Conservation (phyloP, 208 protist species). For the Acanthamoeba healyi region DNA sequence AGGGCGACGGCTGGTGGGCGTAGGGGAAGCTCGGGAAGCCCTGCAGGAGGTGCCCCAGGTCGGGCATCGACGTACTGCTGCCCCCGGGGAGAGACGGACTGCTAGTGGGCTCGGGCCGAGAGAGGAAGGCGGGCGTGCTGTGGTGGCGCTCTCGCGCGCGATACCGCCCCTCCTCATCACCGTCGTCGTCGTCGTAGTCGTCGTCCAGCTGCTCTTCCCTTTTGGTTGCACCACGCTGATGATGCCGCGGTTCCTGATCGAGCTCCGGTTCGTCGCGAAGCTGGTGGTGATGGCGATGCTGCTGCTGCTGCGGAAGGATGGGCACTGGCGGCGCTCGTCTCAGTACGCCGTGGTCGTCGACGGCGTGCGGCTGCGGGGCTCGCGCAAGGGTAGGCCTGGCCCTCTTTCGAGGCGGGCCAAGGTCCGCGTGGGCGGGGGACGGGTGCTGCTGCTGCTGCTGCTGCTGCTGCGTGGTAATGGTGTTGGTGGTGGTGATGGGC, state of each 20-base stretch:
- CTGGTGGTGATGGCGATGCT: not conserved
- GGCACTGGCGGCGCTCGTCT: not conserved
- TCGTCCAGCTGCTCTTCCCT: no score
- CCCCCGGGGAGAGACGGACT: not conserved
- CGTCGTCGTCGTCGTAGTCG: no score
- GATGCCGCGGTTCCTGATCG: not conserved
- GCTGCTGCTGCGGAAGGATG: not conserved
- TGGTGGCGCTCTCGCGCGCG: no score
- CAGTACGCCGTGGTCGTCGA: not conserved
- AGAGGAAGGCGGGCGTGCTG: not conserved
- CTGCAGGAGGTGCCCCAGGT: not conserved
- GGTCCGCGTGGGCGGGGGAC: no score
- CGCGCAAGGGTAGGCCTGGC: not conserved
- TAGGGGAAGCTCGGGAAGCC: slow-evolving; percentile 14
- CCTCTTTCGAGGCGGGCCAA: not conserved
- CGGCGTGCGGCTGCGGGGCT: not conserved
- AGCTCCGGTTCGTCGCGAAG: not conserved
- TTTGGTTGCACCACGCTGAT: no score
- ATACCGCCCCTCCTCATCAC: no score
- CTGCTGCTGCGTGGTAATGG: no score
- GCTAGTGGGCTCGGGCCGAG: not conserved
- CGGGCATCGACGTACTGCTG: not conserved
- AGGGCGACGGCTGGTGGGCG: not conserved
- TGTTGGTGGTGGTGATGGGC: no score
- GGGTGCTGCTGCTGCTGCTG: no score